Conservation (phyloP, 2,329 filamentous ascomycete species). For the Zalaria obscura region DNA sequence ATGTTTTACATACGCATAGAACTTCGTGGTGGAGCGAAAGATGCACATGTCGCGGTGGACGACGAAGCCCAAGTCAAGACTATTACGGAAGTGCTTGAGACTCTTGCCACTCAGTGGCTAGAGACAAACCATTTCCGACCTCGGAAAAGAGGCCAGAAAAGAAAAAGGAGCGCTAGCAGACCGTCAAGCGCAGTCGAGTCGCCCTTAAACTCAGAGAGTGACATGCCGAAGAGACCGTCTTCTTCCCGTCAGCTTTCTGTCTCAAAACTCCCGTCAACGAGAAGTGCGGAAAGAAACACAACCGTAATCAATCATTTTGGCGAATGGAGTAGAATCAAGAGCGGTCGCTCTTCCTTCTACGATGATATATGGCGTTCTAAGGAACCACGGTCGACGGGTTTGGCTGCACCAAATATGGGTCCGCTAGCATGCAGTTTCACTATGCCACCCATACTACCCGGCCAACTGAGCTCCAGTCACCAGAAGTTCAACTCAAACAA, state of each 20-base stretch:
- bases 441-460: no score
- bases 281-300: no score
- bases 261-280: no score
- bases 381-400: background rate
- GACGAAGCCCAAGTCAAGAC: conserved; percentile 29
- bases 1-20: conserved; percentile 73
- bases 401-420: no score
- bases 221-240: no score
- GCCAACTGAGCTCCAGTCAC: no score
- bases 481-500: no score
- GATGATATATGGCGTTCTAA: conserved; percentile 10
- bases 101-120: conserved; percentile 61
- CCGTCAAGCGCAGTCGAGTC: background rate
- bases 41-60: conserved; percentile 1
- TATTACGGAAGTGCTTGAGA: conserved; percentile 51
- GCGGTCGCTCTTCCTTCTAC: conserved; percentile 20
- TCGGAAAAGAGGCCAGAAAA: conserved; percentile 12
- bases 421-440: no score
- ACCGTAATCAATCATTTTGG: conserved; percentile 10
- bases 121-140: conserved; percentile 57
- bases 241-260: no score
- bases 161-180: background rate
- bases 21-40: conserved; percentile 9
- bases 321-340: conserved; percentile 31
- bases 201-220: no score